Conservation (phyloP, 2,329 filamentous ascomycete species). For the Trichoderma arundinaceum region DNA sequence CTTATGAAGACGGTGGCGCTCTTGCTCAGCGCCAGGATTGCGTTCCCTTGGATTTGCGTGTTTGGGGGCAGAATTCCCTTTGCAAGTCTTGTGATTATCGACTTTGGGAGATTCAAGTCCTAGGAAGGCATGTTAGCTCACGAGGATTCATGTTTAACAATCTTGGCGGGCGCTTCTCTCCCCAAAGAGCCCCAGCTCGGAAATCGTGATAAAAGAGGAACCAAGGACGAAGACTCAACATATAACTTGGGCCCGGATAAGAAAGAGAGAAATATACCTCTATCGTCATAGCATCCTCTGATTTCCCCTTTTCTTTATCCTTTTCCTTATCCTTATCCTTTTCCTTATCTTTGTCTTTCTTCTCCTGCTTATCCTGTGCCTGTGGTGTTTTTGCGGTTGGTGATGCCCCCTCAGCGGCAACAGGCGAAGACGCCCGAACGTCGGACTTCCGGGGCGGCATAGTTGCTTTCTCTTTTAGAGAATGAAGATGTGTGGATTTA, state of each 20-base stretch:
- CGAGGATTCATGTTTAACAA: not conserved
- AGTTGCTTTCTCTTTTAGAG: not conserved
- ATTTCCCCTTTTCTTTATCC: slow-evolving; percentile 30
- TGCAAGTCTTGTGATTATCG: slow-evolving; percentile 78
- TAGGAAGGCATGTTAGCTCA: slow-evolving; percentile 40
- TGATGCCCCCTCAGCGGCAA: slow-evolving; percentile 36
- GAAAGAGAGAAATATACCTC: slow-evolving; percentile 50
- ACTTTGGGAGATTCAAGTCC: slow-evolving; percentile 80
- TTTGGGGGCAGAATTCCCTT: slow-evolving; percentile 81
- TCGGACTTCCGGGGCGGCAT: slow-evolving; percentile 66
- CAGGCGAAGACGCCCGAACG: slow-evolving; percentile 32
- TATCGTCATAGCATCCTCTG: slow-evolving; percentile 54
- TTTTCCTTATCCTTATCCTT: slow-evolving; percentile 45
- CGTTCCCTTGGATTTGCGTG: slow-evolving; percentile 83
- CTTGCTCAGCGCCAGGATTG: slow-evolving; percentile 78
- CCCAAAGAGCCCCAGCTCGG: not conserved
- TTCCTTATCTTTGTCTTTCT: slow-evolving; percentile 44
- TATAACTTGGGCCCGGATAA: no score
- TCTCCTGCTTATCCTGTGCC: slow-evolving; percentile 43
- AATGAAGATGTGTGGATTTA: not conserved
- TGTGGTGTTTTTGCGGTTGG: slow-evolving; percentile 37
- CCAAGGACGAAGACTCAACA: not conserved
- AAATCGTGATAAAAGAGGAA: not conserved
- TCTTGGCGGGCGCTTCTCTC: not conserved
- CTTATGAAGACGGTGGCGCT: slow-evolving; percentile 84